Percentiles rank a stretch among this genome's conserved stretches.
These are phyloP conservation scores for Melaleuca quinquenervia DNA, from an alignment of 345 rosid genomes.

Conservation along the genomic window DNA sequence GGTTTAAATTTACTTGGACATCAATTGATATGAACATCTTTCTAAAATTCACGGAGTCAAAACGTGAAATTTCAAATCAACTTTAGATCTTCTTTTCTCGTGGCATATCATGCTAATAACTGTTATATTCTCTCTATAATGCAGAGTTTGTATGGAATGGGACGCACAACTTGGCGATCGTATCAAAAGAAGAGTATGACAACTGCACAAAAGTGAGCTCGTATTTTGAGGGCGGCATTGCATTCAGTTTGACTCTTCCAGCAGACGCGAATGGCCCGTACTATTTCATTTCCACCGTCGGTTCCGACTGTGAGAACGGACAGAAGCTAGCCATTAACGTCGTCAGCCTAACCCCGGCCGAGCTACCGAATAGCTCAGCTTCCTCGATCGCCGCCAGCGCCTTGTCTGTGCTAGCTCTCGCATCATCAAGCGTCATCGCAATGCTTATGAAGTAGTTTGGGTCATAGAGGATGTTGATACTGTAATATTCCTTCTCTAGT, in stretches of 20 bases:
- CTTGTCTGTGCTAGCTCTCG: not conserved
- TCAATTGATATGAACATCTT: too few species aligned
- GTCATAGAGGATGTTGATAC: not conserved
- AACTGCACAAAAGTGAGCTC: conserved; percentile 4
- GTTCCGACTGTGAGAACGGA: conserved; percentile 9
- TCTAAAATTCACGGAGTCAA: too few species aligned
- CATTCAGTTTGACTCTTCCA: not conserved
- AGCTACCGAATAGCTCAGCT: not conserved
- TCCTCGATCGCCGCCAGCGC: not conserved
- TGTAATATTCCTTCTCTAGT: too few species aligned
- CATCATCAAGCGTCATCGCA: not conserved
- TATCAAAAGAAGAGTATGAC: conserved; percentile 3
- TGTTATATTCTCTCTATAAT: not conserved
- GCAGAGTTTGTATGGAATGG: conserved; percentile 14
- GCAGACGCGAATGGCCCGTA: not conserved
- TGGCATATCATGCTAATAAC: not conserved
- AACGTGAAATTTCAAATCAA: not conserved
- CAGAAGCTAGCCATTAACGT: conserved; percentile 15
- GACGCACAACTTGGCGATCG: conserved; percentile 6
- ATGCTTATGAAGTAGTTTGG: not conserved
- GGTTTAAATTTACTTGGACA: too few species aligned
- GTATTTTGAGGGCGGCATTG: not conserved
- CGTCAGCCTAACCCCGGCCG: not conserved
- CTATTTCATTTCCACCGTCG: conserved; percentile 14
- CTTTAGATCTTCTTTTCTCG: not conserved